Base-by-base conservation (phyloP, 169 alveolate genomes). In the Amoebophrya sp. region DNA sequence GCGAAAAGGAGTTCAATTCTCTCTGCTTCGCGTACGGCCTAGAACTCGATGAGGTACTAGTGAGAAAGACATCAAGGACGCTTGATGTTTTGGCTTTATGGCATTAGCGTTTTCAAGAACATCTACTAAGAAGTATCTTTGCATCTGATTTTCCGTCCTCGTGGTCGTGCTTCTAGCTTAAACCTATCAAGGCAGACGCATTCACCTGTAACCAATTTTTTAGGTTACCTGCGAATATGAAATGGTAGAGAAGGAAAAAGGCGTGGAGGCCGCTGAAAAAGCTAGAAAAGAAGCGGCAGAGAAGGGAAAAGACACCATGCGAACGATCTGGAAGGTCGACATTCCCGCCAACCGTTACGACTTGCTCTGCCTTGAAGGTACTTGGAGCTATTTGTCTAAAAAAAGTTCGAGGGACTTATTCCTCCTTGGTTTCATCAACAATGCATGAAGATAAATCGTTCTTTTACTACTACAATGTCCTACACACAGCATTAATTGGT, bases 1-100 rank as follows among this genome's bases (percentile, higher is more conserved):
- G 83, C 83, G 83, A 65, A 18, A 65, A 65, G 83, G n/a, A 29
- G 36, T 96, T 98, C 93, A 98, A 94, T 54, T 96, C 96, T 54
- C 96, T 98, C 10, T 98, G 99, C 94, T 98, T 98, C 95, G 98
- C 96, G 93, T 98, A 96, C 94, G 99, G 99, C n/a, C 78, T 98
- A 14, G 99, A 98, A 90, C 94, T 98, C 41, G 99, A 98, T 93
- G 99, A 97, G 53, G 95, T 96, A 55, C 97, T 96, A 89, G 41
- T n/a, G n/a, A n/a, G n/a, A n/a, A n/a, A n/a, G n/a, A n/a, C n/a
- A n/a, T n/a, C n/a, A n/a, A n/a, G n/a, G n/a, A n/a, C n/a, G n/a
- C n/a, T n/a, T n/a, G n/a, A n/a, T n/a, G n/a, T n/a, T n/a, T n/a
- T n/a, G n/a, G n/a, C n/a, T n/a, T n/a, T n/a, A n/a, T n/a, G n/a